A percentile compares a stretch with the other conserved stretches of the same genome.
Evolutionary conservation across 768 basidiomycete genomes (phyloP).

Genomic region (Russula lepida): DNA sequence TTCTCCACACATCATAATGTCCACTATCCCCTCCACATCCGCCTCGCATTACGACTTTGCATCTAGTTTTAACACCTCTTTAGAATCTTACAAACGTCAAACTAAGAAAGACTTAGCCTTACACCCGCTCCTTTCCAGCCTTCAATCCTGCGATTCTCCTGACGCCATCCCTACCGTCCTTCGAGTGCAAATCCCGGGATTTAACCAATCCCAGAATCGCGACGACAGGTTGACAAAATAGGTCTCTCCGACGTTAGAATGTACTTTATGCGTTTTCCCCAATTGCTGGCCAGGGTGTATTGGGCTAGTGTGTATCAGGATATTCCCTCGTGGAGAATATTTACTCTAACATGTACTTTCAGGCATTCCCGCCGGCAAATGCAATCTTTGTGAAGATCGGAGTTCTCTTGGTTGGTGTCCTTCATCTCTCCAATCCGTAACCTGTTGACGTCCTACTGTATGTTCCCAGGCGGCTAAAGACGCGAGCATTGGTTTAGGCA

Average conservation of each 20-base stretch:
- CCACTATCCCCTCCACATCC: not conserved
- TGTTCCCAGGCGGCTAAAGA: not conserved
- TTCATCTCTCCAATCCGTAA: not conserved
- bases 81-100: not conserved
- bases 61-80: not conserved
- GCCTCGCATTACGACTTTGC: not conserved
- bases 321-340: not conserved
- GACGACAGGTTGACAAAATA: not conserved
- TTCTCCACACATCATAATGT: not conserved
- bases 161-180: not conserved
- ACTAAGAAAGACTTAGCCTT: not conserved
- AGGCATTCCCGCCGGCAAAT: not conserved
- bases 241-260: not conserved
- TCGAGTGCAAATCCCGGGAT: not conserved
- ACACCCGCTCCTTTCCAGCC: not conserved
- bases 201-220: not conserved
- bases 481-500: not conserved
- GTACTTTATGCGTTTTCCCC: not conserved
- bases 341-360: not conserved
- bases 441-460: not conserved
- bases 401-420: not conserved
- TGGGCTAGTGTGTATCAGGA: not conserved
- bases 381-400: not conserved
- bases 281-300: not conserved
- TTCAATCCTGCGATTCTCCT: not conserved